phyloP scores from a whole-genome alignment of 768 basidiomycete genomes.

The Podaxis pistillaris region DNA sequence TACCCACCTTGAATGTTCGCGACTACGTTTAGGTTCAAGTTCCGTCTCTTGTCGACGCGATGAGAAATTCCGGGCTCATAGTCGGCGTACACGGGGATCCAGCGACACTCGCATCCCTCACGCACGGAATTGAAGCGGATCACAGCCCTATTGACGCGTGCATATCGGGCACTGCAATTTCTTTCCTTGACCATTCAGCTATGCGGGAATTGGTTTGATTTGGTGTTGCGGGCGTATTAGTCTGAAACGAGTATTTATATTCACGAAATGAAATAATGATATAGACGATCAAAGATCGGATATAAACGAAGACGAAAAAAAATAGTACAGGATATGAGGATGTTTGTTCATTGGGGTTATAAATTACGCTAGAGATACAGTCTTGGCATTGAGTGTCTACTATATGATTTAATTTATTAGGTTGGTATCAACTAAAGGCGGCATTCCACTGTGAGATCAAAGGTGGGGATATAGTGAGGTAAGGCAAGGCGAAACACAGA shows the following conservation, averaged over 20 bases:
- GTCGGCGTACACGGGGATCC: slow-evolving; percentile 78
- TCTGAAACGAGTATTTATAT: background rate
- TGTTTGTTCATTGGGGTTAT: background rate
- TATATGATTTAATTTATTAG: slow-evolving; percentile 10
- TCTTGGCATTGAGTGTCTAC: slow-evolving; percentile 9
- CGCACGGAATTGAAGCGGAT: slow-evolving; percentile 36
- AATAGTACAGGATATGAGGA: background rate
- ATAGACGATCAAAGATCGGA: background rate
- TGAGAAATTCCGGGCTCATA: slow-evolving; percentile 85
- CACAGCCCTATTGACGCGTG: slow-evolving; percentile 65
- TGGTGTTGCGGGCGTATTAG: background rate
- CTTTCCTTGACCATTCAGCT: slow-evolving; percentile 60
- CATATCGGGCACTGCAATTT: slow-evolving; percentile 60
- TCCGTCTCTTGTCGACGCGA: slow-evolving; percentile 84
- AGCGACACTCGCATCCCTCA: slow-evolving; percentile 38
- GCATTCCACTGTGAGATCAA: background rate
- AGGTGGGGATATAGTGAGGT: background rate
- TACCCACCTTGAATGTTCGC: background rate
- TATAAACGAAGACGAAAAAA: background rate
- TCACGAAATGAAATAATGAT: background rate
- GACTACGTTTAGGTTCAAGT: slow-evolving; percentile 63
- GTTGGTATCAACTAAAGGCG: background rate
- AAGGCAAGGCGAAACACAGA: background rate
- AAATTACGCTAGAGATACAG: slow-evolving; percentile 16
- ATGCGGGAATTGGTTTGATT: slow-evolving; percentile 6